Evolutionary conservation across 108 stramenopile genomes (phyloP).

Genomic region (Mayamaea pseudoterrestris): DNA sequence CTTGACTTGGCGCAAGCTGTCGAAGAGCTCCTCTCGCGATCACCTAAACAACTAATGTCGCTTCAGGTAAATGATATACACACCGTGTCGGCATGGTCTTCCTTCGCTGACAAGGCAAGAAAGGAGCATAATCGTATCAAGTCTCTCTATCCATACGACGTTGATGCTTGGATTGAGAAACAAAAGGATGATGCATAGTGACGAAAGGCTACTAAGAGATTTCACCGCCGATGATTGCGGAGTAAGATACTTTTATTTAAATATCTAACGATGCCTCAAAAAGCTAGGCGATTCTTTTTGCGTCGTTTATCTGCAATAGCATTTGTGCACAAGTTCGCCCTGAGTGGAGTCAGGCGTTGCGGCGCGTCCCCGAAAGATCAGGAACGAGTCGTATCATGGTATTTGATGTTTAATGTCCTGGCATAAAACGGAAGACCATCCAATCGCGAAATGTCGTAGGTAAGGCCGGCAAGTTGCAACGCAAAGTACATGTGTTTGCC

Average conservation of each 20-base stretch:
- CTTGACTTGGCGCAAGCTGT: conserved; percentile 33
- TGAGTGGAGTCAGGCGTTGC: no score
- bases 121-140: conserved; percentile 55
- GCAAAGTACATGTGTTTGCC: conserved; percentile 34
- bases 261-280: no score
- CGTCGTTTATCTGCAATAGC: no score
- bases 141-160: conserved; percentile 31
- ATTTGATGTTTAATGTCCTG: background rate
- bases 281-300: no score
- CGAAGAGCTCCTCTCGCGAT: conserved; percentile 37
- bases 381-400: no score
- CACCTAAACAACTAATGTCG: conserved; percentile 31
- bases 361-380: no score
- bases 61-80: conserved; percentile 19
- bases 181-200: no score
- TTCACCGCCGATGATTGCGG: no score
- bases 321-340: no score
- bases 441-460: conserved; percentile 30
- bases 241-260: no score
- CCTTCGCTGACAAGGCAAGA: conserved; percentile 31
- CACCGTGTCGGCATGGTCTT: conserved; percentile 35
- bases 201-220: no score
- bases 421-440: conserved; percentile 19
- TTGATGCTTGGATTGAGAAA: no score
- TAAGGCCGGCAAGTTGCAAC: conserved; percentile 25